A percentile compares a stretch with the other conserved stretches of the same genome.
These are phyloP conservation scores for Metarhizium guizhouense DNA, from an alignment of 2,329 filamentous ascomycete genomes.

Conservation along the genomic window DNA sequence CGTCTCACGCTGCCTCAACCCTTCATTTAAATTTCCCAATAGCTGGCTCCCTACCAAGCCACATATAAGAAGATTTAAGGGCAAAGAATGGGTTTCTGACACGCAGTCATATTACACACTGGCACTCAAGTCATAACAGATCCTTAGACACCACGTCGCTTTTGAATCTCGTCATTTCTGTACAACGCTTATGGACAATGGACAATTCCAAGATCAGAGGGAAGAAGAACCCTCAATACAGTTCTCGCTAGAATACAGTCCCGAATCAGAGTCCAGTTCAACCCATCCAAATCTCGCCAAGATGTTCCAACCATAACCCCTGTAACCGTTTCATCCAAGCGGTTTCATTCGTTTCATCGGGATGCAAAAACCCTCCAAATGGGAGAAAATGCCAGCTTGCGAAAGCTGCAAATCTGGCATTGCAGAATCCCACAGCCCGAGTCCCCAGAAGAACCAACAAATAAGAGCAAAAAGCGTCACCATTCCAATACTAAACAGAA, in stretches of 20 bases:
- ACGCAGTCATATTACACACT: not conserved
- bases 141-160: not conserved
- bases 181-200: conserved; percentile 7
- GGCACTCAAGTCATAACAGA: not conserved
- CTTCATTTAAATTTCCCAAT: too few relatives aligned
- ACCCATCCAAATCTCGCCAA: conserved; percentile 7
- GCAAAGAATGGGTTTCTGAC: not conserved
- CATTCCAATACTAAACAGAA: not conserved
- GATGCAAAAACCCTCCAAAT: conserved; percentile 3
- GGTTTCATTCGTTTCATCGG: conserved; percentile 3
- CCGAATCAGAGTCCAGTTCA: conserved; percentile 3
- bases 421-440: not conserved
- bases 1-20: too few relatives aligned
- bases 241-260: conserved; percentile 10
- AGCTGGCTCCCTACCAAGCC: too few relatives aligned
- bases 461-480: not conserved
- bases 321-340: conserved; percentile 1
- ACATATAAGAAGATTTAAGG: too few relatives aligned
- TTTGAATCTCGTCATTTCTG: not conserved
- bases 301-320: not conserved
- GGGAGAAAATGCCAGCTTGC: conserved; percentile 7
- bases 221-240: conserved; percentile 4
- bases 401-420: conserved; percentile 1
- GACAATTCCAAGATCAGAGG: conserved; percentile 6
- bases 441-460: conserved; percentile 1